phyloP scores from a whole-genome alignment of 805 yeast species.

The Citeromyces matritensis region DNA sequence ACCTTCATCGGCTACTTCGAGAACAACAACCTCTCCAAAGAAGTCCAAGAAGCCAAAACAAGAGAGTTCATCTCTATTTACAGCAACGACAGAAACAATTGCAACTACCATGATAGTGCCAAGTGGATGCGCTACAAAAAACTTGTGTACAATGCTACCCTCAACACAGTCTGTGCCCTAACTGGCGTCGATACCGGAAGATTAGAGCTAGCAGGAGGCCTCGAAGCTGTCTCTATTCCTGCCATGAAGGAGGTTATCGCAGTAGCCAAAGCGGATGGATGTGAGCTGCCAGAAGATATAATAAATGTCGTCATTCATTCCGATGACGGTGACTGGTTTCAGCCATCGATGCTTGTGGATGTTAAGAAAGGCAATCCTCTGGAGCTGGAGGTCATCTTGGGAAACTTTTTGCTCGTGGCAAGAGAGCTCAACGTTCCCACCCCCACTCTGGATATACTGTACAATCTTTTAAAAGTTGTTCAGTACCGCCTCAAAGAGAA shows the following conservation, averaged over 20 bases:
- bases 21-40: constrained; percentile 16
- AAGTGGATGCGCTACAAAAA: constrained; percentile 48
- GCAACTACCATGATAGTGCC: constrained; percentile 26
- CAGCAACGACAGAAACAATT: constrained; percentile 23
- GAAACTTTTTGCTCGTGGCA: constrained; percentile 46
- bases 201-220: constrained; percentile 25
- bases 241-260: constrained; percentile 55
- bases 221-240: constrained; percentile 27
- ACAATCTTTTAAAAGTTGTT: constrained; percentile 39
- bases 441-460: constrained; percentile 45
- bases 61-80: constrained; percentile 31
- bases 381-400: constrained; percentile 60
- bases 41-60: constrained; percentile 18
- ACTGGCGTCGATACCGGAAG: constrained; percentile 48
- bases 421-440: constrained; percentile 28
- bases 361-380: constrained; percentile 48
- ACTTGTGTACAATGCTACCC: constrained; percentile 52
- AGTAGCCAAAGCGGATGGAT: constrained; percentile 59
- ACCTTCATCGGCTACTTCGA: constrained; percentile 37
- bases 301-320: constrained; percentile 35
- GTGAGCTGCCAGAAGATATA: constrained; percentile 30
- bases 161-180: constrained; percentile 48
- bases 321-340: constrained; percentile 43
- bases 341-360: constrained; percentile 67
- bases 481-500: constrained; percentile 51